Evolutionary conservation across 257 asterid genomes (phyloP).

Genomic region (Parsonsia alboflavescens): DNA sequence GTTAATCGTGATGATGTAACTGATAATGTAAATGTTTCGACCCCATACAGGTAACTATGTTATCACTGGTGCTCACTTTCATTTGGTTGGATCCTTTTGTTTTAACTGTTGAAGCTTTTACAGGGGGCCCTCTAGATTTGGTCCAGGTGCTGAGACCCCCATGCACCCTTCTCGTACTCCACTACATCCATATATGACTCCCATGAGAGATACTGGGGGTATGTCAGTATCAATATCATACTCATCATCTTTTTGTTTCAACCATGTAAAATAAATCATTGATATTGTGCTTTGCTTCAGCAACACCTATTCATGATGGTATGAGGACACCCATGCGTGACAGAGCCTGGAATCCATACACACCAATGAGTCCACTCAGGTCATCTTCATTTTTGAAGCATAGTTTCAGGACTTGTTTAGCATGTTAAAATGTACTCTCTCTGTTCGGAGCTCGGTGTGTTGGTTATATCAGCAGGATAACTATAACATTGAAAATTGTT

Average conservation of each 20-base stretch:
- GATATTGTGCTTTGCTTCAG: slow-evolving; percentile 33
- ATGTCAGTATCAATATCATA: not conserved
- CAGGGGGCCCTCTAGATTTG: slow-evolving; percentile 84
- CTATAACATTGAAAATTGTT: no score
- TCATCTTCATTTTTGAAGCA: slow-evolving; percentile 12
- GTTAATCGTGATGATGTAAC: slow-evolving; percentile 74
- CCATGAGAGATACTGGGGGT: slow-evolving; percentile 96
- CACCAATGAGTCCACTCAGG: slow-evolving; percentile 96
- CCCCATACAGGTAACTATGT: slow-evolving; percentile 57
- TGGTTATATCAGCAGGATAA: no score
- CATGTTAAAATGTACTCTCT: no score
- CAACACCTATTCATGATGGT: slow-evolving; percentile 87
- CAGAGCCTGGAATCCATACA: slow-evolving; percentile 91
- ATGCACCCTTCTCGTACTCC: slow-evolving; percentile 97
- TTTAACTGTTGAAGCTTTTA: slow-evolving; percentile 22
- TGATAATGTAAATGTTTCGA: slow-evolving; percentile 65
- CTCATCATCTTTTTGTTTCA: slow-evolving; percentile 8
- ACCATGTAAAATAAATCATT: slow-evolving; percentile 1
- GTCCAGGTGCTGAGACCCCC: slow-evolving; percentile 92
- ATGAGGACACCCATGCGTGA: slow-evolving; percentile 99
- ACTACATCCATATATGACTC: slow-evolving; percentile 88
- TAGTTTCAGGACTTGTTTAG: no score
- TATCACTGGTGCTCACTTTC: not conserved
- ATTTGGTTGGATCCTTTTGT: not conserved
- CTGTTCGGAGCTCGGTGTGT: no score